phyloP scores from a whole-genome alignment of 2,329 filamentous ascomycete species.

The Colletotrichum cordylinicola region DNA sequence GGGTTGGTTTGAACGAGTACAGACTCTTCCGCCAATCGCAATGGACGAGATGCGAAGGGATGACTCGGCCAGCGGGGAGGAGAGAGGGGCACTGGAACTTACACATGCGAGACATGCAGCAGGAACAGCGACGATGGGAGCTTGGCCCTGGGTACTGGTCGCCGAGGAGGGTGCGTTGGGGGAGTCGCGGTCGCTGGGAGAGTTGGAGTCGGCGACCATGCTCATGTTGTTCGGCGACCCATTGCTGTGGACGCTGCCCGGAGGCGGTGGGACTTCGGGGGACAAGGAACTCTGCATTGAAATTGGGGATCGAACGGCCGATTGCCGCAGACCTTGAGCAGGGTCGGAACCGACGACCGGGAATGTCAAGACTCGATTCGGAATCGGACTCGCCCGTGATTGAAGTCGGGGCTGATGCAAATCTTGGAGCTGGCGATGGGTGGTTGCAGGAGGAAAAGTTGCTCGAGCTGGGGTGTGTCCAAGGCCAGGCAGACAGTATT shows the following conservation, averaged over 20 bases:
- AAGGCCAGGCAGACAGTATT: background rate
- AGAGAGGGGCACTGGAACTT: constrained; percentile 33
- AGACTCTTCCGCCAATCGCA: background rate
- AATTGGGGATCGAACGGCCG: background rate
- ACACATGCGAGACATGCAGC: constrained; percentile 64
- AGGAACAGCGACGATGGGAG: constrained; percentile 46
- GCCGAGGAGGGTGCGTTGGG: constrained; percentile 25
- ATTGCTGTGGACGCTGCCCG: constrained; percentile 17
- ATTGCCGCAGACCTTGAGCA: background rate
- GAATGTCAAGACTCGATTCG: background rate
- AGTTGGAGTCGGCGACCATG: constrained; percentile 21
- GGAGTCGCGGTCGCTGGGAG: constrained; percentile 16
- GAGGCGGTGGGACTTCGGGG: constrained; percentile 9
- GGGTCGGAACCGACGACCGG: background rate
- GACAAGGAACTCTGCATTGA: constrained; percentile 9
- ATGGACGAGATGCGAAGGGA: background rate
- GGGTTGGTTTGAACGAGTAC: background rate
- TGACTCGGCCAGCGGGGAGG: background rate
- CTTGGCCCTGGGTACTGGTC: constrained; percentile 24
- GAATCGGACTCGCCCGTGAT: background rate
- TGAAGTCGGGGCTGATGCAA: background rate
- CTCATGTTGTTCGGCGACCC: constrained; percentile 10
- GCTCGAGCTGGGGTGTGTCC: background rate
- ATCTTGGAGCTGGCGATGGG: background rate
- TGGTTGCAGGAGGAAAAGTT: background rate